Conservation (phyloP, 1,284 basidiomycete species). For the Uromyces viciae-fabae region DNA sequence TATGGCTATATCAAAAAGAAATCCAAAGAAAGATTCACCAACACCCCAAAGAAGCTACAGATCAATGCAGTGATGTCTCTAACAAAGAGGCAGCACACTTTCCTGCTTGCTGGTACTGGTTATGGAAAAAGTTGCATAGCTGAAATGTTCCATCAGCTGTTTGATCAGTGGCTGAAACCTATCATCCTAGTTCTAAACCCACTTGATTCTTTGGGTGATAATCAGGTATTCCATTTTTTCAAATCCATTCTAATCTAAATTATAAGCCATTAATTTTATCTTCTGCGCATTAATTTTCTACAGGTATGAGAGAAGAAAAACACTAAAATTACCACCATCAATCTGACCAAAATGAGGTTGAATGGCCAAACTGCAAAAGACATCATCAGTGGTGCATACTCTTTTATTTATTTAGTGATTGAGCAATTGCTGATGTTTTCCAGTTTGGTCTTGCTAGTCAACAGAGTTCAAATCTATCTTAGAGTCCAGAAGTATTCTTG, state of each 20-base stretch:
- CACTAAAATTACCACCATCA: not conserved
- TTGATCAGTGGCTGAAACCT: not conserved
- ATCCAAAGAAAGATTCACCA: not conserved
- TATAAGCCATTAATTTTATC: not conserved
- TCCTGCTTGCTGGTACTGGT: not conserved
- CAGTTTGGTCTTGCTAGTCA: too few species aligned
- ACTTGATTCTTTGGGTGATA: not conserved
- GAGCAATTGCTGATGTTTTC: too few species aligned
- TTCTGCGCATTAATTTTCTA: not conserved
- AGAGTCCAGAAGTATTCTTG: not conserved
- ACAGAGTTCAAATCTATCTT: not conserved
- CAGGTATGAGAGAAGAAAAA: not conserved
- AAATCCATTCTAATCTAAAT: not conserved
- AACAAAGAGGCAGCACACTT: not conserved
- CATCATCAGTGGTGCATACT: not conserved
- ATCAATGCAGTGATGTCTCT: not conserved
- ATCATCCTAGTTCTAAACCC: slow-evolving; percentile 1
- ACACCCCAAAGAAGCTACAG: not conserved
- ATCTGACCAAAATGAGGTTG: not conserved
- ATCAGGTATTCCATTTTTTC: not conserved
- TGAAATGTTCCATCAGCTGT: not conserved
- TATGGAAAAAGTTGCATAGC: not conserved
- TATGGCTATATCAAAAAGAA: not conserved
- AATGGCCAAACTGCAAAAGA: not conserved
- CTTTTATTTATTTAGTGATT: not conserved